Evolutionary conservation across 169 alveolate genomes (phyloP).

Genomic region (Plasmodium vivax): DNA sequence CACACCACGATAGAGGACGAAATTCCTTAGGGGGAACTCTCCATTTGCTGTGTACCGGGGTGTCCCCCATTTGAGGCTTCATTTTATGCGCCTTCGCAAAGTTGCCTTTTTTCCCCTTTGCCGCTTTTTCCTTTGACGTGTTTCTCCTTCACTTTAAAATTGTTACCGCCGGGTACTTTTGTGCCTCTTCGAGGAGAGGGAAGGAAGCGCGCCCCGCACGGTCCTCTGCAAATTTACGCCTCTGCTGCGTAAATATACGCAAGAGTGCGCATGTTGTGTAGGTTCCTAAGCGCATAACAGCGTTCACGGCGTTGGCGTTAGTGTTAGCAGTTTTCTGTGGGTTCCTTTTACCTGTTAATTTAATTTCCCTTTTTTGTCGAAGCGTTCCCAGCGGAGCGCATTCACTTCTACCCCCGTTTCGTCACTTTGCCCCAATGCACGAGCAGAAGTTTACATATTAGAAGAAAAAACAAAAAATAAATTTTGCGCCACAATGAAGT

Average conservation of each 20-base stretch:
- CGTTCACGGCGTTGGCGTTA: neutral
- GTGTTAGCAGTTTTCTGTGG: neutral
- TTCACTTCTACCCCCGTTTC: neutral
- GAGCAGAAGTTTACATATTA: neutral
- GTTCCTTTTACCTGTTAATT: neutral
- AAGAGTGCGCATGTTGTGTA: neutral
- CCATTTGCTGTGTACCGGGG: neutral
- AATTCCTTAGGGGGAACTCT: neutral
- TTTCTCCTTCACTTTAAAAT: neutral
- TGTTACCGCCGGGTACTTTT: neutral
- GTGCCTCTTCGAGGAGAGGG: neutral
- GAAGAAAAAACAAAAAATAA: neutral
- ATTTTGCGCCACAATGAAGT: neutral
- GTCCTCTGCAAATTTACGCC: neutral
- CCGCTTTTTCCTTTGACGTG: neutral
- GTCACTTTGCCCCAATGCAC: neutral
- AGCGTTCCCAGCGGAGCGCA: neutral
- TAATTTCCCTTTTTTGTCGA: neutral
- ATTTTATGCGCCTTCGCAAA: neutral
- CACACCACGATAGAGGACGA: slow-evolving; percentile 55
- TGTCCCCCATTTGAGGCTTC: neutral
- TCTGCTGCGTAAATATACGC: neutral
- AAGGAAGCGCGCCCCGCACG: neutral
- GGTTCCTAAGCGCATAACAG: neutral
- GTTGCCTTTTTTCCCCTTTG: neutral